These are phyloP conservation scores for Rhodofomes roseus DNA, from an alignment of 1,284 basidiomycete genomes.

Conservation along the genomic window DNA sequence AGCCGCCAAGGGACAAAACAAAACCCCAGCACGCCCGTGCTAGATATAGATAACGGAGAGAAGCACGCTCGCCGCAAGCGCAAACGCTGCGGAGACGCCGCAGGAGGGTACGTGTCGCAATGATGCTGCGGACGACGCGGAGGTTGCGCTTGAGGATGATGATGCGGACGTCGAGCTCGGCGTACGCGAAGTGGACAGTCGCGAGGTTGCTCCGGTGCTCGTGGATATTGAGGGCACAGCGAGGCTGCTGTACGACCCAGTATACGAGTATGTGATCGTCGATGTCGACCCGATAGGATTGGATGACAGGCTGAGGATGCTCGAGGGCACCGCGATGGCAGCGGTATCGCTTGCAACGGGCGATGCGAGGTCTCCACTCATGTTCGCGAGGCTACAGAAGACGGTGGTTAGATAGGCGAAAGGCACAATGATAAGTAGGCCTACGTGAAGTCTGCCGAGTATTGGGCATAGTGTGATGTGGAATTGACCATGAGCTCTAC, in stretches of 20 bases:
- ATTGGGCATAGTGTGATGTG: slow-evolving; percentile 38
- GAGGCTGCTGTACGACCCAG: slow-evolving; percentile 3
- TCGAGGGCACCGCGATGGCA: slow-evolving; percentile 42
- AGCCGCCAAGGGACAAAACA: too few species aligned
- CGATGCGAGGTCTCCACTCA: slow-evolving; percentile 53
- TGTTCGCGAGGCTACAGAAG: slow-evolving; percentile 43
- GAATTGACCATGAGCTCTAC: slow-evolving; percentile 34
- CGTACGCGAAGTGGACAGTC: not conserved
- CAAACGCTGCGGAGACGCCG: not conserved
- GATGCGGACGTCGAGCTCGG: not conserved
- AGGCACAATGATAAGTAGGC: slow-evolving; percentile 14
- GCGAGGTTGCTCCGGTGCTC: not conserved
- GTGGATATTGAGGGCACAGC: not conserved
- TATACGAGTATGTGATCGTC: slow-evolving; percentile 7
- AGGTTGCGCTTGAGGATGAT: not conserved
- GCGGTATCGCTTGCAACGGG: slow-evolving; percentile 47
- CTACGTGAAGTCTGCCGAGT: slow-evolving; percentile 54
- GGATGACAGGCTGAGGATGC: slow-evolving; percentile 20
- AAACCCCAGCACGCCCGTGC: not conserved
- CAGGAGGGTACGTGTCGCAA: not conserved
- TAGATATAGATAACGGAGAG: not conserved
- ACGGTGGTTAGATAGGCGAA: not conserved
- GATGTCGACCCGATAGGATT: slow-evolving; percentile 15
- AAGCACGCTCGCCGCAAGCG: not conserved
- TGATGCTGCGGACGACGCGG: not conserved